Conservation (phyloP, 1,284 basidiomycete genomes). For the Trichosporon faecale region DNA sequence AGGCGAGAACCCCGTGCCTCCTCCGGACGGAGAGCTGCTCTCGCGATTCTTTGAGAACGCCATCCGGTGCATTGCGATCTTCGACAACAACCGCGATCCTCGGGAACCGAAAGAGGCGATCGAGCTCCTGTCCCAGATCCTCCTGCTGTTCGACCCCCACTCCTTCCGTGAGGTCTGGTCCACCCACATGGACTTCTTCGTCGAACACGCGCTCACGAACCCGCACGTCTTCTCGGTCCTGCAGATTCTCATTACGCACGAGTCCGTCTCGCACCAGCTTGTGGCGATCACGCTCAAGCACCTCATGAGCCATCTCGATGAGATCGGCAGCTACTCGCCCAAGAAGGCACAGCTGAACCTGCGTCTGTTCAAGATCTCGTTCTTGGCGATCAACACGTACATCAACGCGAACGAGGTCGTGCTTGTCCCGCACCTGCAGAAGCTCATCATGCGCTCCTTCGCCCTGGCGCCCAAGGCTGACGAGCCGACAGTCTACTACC, state of each 20-base stretch:
- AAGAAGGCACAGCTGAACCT: conserved; percentile 72
- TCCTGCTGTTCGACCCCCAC: conserved; percentile 79
- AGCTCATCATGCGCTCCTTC: conserved; percentile 96
- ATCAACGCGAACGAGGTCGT: conserved; percentile 84
- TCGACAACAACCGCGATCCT: conserved; percentile 67
- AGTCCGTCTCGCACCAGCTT: conserved; percentile 81
- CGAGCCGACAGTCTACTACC: conserved; percentile 89
- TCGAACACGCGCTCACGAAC: conserved; percentile 72
- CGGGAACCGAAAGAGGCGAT: conserved; percentile 82
- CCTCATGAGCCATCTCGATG: conserved; percentile 75
- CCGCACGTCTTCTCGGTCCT: conserved; percentile 79
- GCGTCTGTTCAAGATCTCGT: conserved; percentile 94
- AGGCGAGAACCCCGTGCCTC: conserved; percentile 68
- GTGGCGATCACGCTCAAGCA: conserved; percentile 87
- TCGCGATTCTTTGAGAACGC: conserved; percentile 83
- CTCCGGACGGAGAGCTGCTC: conserved; percentile 74
- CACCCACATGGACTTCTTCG: conserved; percentile 82
- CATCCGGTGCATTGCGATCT: conserved; percentile 79
- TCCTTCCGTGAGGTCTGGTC: conserved; percentile 95
- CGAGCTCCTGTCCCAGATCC: conserved; percentile 76
- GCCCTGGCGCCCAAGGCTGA: conserved; percentile 86
- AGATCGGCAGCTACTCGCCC: conserved; percentile 83
- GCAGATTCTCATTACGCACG: conserved; percentile 80
- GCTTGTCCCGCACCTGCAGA: conserved; percentile 85
- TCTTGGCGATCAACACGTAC: conserved; percentile 78